These are phyloP conservation scores for Lipomyces yamanashiensis DNA, from an alignment of 805 yeast genomes.

Conservation along the genomic window DNA sequence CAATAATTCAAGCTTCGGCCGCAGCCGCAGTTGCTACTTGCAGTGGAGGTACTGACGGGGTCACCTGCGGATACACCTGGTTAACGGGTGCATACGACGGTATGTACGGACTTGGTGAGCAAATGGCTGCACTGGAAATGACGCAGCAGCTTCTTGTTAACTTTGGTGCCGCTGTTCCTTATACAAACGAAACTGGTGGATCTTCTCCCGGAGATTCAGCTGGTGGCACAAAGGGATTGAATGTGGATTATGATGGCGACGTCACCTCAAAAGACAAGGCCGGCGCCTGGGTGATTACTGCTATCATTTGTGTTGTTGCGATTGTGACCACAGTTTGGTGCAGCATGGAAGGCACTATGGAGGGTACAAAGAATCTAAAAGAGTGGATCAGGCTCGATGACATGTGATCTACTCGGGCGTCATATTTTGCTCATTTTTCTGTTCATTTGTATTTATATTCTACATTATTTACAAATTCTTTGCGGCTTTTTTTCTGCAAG, in stretches of 20 bases:
- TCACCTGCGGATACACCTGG: conserved; percentile 86
- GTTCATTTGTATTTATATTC: background rate
- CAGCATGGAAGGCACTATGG: conserved; percentile 44
- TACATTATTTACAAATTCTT: background rate
- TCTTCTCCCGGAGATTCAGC: conserved; percentile 67
- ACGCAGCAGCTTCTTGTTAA: conserved; percentile 54
- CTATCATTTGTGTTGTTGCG: conserved; percentile 63
- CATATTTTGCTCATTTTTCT: background rate
- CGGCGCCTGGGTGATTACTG: conserved; percentile 90
- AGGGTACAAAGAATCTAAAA: conserved; percentile 18
- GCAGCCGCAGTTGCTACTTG: conserved; percentile 77
- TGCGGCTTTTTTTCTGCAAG: too few relatives aligned
- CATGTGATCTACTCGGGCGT: background rate
- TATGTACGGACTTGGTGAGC: conserved; percentile 80
- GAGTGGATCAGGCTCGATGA: conserved; percentile 33
- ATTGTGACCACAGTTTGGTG: conserved; percentile 74
- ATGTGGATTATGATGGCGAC: conserved; percentile 26
- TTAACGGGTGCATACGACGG: conserved; percentile 63
- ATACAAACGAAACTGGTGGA: conserved; percentile 68
- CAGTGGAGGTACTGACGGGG: conserved; percentile 77
- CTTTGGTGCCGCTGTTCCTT: conserved; percentile 57
- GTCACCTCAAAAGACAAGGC: conserved; percentile 72
- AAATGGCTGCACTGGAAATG: conserved; percentile 74
- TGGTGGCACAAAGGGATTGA: conserved; percentile 58
- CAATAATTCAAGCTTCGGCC: conserved; percentile 58